Base-by-base conservation (phyloP, 129 eudicot genomes). In the Pittosporum tobira region DNA sequence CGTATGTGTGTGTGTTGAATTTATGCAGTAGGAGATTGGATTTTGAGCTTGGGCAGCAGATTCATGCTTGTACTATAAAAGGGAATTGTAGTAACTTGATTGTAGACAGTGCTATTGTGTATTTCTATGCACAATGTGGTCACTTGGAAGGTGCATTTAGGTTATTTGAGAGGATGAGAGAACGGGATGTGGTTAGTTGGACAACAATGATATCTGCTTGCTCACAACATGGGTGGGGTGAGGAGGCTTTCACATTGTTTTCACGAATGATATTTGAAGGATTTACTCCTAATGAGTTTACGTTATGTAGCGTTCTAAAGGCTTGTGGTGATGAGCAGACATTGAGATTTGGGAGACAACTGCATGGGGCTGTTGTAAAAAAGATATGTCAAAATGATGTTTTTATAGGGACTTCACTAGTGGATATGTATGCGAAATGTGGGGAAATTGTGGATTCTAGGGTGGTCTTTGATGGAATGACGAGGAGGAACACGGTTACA, bases 341-440 rank as follows among this genome's bases (percentile, higher is more conserved):
- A 0, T 23, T 85, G 27, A 83, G 73, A 38, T 77, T 85, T 29
- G 97, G 95, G 16, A 80, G 65, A 52, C 97, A 85, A 31, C 63
- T 89, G 36, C 97, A 89, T 24, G 93, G 74, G 10, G 62, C 72
- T 50, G 55, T 78, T 21, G 77, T 80, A 34, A 87, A 87, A 77
- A 73, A 72, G 54, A 51, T 73, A 15, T 75, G 74, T 65, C 70
- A 56, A 61, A 70, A 61, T 57, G 96, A 87, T 59, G 85, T 83
- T 25, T 83, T 71, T 55, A 16, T 87, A 3, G 85, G 79, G 24
- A 83, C 94, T 60, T 78, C 96, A 0, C 64, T 89, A 37, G 80
- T 89, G n/a, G 97, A 81, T 70, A 81, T 85, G 95, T 89, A 89
- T 29, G 95, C 93, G 0, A 89, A 85, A 72, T 89, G 97, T 49